A percentile compares a stretch with the other conserved stretches of the same genome.
These are phyloP conservation scores for Agastache rugosa DNA, from an alignment of 257 asterid species.

Conservation along the genomic window DNA sequence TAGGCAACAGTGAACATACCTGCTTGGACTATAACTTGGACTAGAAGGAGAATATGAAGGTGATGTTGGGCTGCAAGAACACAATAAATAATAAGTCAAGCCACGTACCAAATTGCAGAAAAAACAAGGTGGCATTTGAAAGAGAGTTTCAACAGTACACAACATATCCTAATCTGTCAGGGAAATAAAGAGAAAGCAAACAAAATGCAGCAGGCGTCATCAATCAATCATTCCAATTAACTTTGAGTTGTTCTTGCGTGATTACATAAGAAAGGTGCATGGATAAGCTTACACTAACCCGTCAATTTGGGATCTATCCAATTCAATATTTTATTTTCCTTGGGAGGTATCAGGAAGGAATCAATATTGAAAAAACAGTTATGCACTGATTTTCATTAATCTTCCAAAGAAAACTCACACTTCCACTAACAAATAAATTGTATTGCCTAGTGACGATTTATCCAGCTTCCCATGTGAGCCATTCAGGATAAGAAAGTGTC, in stretches of 20 bases:
- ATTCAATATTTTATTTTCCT: too few relatives aligned
- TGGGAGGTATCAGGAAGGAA: too few relatives aligned
- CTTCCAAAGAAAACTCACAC: not conserved
- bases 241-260: not conserved
- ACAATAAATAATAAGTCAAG: slow-evolving; percentile 33
- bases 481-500: slow-evolving; percentile 7
- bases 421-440: slow-evolving; percentile 7
- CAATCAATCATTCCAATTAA: slow-evolving; percentile 30
- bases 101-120: not conserved
- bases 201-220: slow-evolving; percentile 9
- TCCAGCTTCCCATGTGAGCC: not conserved
- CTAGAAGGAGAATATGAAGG: slow-evolving; percentile 97
- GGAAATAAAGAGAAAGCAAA: not conserved
- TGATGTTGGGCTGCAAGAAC: slow-evolving; percentile 88
- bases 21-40: slow-evolving; percentile 96
- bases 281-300: too few relatives aligned
- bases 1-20: slow-evolving; percentile 49
- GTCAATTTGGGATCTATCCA: too few relatives aligned
- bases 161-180: slow-evolving; percentile 17
- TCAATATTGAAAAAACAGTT: not conserved
- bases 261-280: not conserved
- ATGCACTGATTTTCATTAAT: not conserved
- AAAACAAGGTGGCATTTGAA: not conserved
- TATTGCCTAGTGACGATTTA: not conserved
- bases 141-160: not conserved